Base-by-base conservation (phyloP, 176 grass and related monocot species). In the Melocanna baccifera region DNA sequence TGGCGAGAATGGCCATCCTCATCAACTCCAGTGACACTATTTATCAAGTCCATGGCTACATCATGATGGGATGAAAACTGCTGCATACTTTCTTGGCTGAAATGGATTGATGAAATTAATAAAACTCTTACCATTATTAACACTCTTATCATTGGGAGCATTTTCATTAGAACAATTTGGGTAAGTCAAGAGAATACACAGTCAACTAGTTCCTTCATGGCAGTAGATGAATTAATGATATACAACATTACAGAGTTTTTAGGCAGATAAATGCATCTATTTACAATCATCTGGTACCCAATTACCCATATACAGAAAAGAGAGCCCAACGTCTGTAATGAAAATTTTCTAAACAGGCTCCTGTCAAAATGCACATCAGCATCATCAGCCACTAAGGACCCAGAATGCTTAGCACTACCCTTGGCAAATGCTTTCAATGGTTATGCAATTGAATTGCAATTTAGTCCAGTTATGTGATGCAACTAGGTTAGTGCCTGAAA, bases 1-100 rank as follows among this genome's bases (percentile, higher is more conserved):
- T 99, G 97, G 85, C 91, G 97, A 75, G 97, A 99, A 74, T 86
- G 89, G 29, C 93, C 93, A 91, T 99, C 97, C 22, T 99, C 97
- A 0, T 99, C 97, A 81, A 94, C 91, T 86, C 97, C 93, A 70
- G 91, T 94, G 74, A 99, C 97, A 88, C 89, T 94, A 76, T 99
- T 99, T 73, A 99, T 94, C 79, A 99, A 91, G 61, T 96, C 90
- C 92, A 96, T 91, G 13, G 91, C 91, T 82, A 96, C 81, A 77
- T 94, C 97, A 85, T 96, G 88, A 77, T 96, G 86, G 45, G 83
- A 88, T 76, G 81, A 81, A 88, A 90, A 80, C 69, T 90, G 81
- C 53, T 90, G 88, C 29, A 71, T 66, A n/a, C 78, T 90, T n/a
- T 91, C 92, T 87, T 83, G 71, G 81, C 88, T 92, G 91, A 80